phyloP scores from a whole-genome alignment of 371 early-diverging fungal species.

The Mucor mucedo region DNA sequence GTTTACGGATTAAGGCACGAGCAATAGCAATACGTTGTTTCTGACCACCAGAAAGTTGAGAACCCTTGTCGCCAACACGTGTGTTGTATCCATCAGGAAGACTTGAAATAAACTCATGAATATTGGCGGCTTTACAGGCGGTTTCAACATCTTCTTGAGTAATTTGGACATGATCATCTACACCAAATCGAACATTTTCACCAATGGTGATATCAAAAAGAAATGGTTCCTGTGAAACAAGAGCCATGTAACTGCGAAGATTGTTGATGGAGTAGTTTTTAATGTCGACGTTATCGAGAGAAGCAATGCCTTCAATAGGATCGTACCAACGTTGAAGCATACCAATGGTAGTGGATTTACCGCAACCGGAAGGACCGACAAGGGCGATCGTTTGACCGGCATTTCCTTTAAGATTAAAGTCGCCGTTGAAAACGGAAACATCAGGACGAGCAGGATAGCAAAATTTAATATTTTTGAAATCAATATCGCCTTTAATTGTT shows the following conservation, averaged over 20 bases:
- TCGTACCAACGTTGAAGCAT: conserved; percentile 91
- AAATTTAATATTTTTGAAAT: conserved; percentile 69
- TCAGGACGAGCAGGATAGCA: conserved; percentile 83
- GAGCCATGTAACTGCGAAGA: conserved; percentile 73
- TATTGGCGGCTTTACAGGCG: conserved; percentile 74
- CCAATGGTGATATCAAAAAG: conserved; percentile 79
- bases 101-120: conserved; percentile 74
- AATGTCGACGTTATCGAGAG: conserved; percentile 69
- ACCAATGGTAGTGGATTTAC: conserved; percentile 84
- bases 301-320: conserved; percentile 59
- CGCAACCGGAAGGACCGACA: conserved; percentile 87
- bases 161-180: conserved; percentile 43
- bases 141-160: conserved; percentile 63
- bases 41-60: conserved; percentile 74
- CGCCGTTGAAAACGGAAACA: conserved; percentile 74
- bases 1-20: conserved; percentile 79
- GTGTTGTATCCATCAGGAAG: conserved; percentile 82
- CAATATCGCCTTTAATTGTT: conserved; percentile 56
- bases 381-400: conserved; percentile 85
- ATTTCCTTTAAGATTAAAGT: conserved; percentile 71
- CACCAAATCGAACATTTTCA: conserved; percentile 80
- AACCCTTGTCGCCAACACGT: conserved; percentile 76
- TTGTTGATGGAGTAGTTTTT: conserved; percentile 63
- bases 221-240: conserved; percentile 89
- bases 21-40: conserved; percentile 78